Conservation (phyloP, 148 eudicot species). For the Mesembryanthemum crystallinum region DNA sequence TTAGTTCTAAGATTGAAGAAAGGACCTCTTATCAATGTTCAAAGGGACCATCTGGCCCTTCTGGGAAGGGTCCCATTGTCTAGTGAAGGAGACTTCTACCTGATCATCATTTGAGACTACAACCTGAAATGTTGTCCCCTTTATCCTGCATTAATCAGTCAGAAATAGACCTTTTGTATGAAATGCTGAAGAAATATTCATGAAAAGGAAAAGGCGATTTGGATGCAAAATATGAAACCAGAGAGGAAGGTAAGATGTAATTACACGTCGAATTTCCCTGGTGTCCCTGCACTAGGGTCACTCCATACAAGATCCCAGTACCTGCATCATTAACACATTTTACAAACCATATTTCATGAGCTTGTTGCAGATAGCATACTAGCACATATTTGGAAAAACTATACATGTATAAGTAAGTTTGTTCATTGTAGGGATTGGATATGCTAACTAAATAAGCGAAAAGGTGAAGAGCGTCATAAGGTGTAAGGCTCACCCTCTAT, state of each 20-base stretch:
- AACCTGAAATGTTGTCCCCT: slow-evolving; percentile 57
- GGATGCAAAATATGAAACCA: background rate
- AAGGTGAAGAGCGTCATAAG: background rate
- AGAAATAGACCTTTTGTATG: background rate
- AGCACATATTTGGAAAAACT: background rate
- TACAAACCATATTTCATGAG: background rate
- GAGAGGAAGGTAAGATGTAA: slow-evolving; percentile 17
- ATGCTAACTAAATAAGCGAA: no score
- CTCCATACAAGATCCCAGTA: slow-evolving; percentile 89
- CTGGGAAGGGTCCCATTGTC: slow-evolving; percentile 74
- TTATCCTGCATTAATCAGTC: slow-evolving; percentile 43
- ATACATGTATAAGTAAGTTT: background rate
- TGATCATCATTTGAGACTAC: slow-evolving; percentile 57
- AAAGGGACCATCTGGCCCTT: slow-evolving; percentile 66
- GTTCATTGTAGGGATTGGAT: no score
- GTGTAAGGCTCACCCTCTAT: slow-evolving; percentile 64
- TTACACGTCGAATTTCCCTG: slow-evolving; percentile 70
- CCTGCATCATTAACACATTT: slow-evolving; percentile 29
- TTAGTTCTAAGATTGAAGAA: slow-evolving; percentile 3
- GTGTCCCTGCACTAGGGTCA: slow-evolving; percentile 50
- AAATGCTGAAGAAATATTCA: background rate
- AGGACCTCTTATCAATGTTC: slow-evolving; percentile 86
- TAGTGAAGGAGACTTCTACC: slow-evolving; percentile 78
- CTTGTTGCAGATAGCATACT: background rate
- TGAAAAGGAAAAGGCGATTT: background rate